Base-by-base conservation (phyloP, 73 alveolate species). In the Paramecium primaurelia region DNA sequence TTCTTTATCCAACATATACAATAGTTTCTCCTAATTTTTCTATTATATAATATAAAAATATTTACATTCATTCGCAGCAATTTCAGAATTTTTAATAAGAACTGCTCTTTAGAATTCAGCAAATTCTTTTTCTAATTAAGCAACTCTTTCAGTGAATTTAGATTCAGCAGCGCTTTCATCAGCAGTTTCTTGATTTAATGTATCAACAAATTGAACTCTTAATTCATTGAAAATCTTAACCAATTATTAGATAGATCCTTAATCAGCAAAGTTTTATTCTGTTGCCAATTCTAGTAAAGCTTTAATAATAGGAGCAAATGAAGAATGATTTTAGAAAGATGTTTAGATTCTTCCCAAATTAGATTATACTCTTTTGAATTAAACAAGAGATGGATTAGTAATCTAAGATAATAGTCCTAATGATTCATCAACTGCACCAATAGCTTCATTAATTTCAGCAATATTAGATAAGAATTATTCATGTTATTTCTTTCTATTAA, bases 21-120 rank as follows among this genome's bases (percentile, higher is more conserved):
- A 44, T 44, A 25, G 90, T 77, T 77, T 77, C 69, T 16, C 47
- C 42, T 42, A 77, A 44, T 47, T 77, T 77, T 77, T 77, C 90
- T 77, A 77, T 18, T 38, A 4, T 11, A 40, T 12, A 3, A 22
- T 1, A 7, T n/a, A 22, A 30, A 30, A 2, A 25, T 14, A 8
- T 47, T 47, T 71, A 77, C 90, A 37, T 37, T 77, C 90, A 47
- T 77, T 77, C 0, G 90, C 90, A 44, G 90, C 69, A 8, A 77
- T 0, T 77, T 77, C 90, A 10, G 75, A 40, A 42, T 40, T 77
- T 40, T 77, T 77, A 7, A 77, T 77, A 0, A 77, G 47, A 34
- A 77, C 90, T 8, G 90, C 90, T 77, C 90, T 77, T 77, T 77
- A 28, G 75, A 77, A 77, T 77, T 77, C 75, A 44, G 90, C n/a